Base-by-base conservation (phyloP, 495 filamentous ascomycete genomes). In the Lentithecium fluviatile region DNA sequence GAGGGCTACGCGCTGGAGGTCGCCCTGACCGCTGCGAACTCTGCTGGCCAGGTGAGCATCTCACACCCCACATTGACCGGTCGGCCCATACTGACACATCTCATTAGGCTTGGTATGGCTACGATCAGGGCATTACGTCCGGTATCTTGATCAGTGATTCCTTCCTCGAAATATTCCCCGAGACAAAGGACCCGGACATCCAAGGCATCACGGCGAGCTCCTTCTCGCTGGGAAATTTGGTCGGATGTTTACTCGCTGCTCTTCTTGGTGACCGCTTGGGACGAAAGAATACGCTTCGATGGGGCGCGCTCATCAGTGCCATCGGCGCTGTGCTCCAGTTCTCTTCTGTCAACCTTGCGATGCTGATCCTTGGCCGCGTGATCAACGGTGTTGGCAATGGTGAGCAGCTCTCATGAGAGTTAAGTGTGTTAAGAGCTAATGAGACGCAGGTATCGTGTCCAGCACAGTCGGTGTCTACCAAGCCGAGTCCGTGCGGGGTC, bases 291-390 rank as follows among this genome's bases (percentile, higher is more conserved):
- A 76, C 74, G 25, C 77, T 82, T 3, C 74, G 81, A 59, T 59
- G 63, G 10, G 75, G 75, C 38, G 70, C 77, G 20, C 65, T 73
- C 38, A 65, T 72, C 36, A 70, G 80, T 75, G 70, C 77, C 11
- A 58, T 74, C 45, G 80, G 81, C 4, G 77, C 76, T n/a, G 69
- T 73, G n/a, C 61, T 81, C 42, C 78, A 80, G 56, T 74, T 74
- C 10, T 71, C 72, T 21, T 68, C 78, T n/a, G 76, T 69, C 32
- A 76, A 71, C 17, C 62, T 75, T 20, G 60, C 73, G 1, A 78
- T 81, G 48, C 55, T 82, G 19, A 75, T 83, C 26, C 72, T 80
- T 47, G 77, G 78, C 11, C 72, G 79, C 1, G 79, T 80, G 46
- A 66, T 82, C 19, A 77, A 76, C 8, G 79, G 54, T n/a, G 54